Evolutionary conservation across 163 green algal genomes (phyloP).

Genomic region (Scenedesmus sp.): DNA sequence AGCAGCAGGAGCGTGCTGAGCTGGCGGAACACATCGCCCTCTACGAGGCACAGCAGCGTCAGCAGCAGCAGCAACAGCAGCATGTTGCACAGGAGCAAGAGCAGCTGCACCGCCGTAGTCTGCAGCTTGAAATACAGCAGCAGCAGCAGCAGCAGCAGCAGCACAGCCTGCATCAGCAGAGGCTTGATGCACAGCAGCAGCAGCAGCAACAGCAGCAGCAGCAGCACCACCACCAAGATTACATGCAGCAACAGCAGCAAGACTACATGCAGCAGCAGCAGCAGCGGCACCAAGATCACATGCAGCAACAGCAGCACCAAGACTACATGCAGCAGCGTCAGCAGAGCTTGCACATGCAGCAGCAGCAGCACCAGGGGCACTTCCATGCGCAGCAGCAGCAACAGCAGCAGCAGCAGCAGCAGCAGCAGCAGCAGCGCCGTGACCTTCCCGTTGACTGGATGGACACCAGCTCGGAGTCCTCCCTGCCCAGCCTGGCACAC

Average conservation of each 20-base stretch:
- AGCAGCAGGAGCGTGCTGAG: not conserved
- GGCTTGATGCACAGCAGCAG: no score
- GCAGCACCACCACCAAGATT: not conserved
- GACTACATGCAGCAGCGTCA: conserved; percentile 17
- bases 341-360: not conserved
- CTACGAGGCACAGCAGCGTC: not conserved
- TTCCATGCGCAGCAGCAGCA: conserved; percentile 26
- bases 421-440: conserved; percentile 22
- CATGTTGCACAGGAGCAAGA: not conserved
- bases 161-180: conserved; percentile 8
- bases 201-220: not conserved
- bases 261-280: conserved; percentile 6
- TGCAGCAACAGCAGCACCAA: not conserved
- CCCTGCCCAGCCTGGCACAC: not conserved
- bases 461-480: not conserved
- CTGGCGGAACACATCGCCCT: not conserved
- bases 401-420: not conserved
- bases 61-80: conserved; percentile 30
- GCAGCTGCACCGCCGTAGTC: not conserved
- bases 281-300: not conserved
- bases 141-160: not conserved
- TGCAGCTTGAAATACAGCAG: not conserved
- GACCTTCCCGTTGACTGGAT: not conserved
- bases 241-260: conserved; percentile 1
- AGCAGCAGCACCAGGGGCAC: conserved; percentile 29